Base-by-base conservation (phyloP, 345 rosid genomes). In the Populus euphratica region DNA sequence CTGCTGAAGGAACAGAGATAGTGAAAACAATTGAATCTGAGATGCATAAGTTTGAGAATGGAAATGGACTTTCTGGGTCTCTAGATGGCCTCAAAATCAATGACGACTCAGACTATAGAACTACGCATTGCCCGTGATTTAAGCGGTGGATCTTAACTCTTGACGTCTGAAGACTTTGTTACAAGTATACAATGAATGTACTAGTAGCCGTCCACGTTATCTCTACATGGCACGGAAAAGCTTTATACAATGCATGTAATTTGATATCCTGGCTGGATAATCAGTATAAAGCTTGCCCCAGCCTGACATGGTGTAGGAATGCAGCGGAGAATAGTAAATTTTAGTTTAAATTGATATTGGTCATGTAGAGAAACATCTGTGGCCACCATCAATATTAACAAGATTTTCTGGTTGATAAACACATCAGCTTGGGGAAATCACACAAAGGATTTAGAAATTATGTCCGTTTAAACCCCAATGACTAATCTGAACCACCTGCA, bases 11-110 rank as follows among this genome's bases (percentile, higher is more conserved):
- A 68, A 79, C 75, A 14, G 89, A 89, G 83, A 91, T 93, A 50
- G 92, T 87, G 17, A 89, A 81, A 86, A 89, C 89, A 74, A 86
- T 95, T 13, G 98, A 92, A 81, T 91, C 94, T 0, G 92, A 93
- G 84, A 75, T 93, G 41, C 93, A 89, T 31, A 91, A 91, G 88
- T 69, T 91, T 27, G 92, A 83, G 80, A 87, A 89, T 69, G 77
- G 86, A 41, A 86, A 72, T 69, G 88, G 86, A 62, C 68, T 89
- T 54, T 66, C 85, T 12, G 70, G 68, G 68, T 79, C 91, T 25
- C 23, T 79, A 12, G 38, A 61, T 80, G 80, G 69, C 68, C 81
- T 81, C 68, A 78, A 82, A 86, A 81, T 85, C 74, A 65, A 62
- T 7, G 87, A 76, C 38, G 83, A 76, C 63, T 81, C 83, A 79